Evolutionary conservation across 306 rosid genomes (phyloP).

Genomic region (Mucuna pruriens): DNA sequence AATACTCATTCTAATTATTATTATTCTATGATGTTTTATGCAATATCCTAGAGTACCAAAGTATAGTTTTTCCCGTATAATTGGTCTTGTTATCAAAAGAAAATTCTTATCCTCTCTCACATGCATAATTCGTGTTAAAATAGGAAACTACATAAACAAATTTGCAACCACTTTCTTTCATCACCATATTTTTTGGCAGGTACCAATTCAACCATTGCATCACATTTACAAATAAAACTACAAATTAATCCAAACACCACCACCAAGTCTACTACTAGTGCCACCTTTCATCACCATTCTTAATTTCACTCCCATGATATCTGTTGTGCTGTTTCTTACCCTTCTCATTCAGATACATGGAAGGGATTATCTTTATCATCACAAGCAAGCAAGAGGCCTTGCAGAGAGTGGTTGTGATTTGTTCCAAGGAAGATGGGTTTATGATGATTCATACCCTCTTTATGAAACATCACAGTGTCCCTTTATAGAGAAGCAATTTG

Average conservation of each 20-base stretch:
- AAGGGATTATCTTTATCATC: neutral
- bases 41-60: no score
- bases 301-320: conserved; percentile 39
- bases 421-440: conserved; percentile 67
- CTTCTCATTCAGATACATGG: conserved; percentile 38
- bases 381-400: neutral
- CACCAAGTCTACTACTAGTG: neutral
- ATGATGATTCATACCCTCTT: conserved; percentile 61
- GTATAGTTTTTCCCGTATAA: no score
- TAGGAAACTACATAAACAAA: neutral
- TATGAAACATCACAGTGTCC: conserved; percentile 62
- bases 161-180: neutral
- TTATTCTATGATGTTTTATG: no score
- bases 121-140: no score
- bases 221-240: neutral
- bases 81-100: no score
- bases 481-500: conserved; percentile 62
- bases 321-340: neutral
- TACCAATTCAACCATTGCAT: neutral
- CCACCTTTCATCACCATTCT: neutral
- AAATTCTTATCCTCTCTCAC: no score
- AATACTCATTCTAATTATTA: no score
- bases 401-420: conserved; percentile 50
- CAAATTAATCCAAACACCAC: neutral
- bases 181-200: no score